A percentile compares a stretch with the other conserved stretches of the same genome.
Evolutionary conservation across 2,329 filamentous ascomycete genomes (phyloP).

Genomic region (Chaetoscypha palmicola): DNA sequence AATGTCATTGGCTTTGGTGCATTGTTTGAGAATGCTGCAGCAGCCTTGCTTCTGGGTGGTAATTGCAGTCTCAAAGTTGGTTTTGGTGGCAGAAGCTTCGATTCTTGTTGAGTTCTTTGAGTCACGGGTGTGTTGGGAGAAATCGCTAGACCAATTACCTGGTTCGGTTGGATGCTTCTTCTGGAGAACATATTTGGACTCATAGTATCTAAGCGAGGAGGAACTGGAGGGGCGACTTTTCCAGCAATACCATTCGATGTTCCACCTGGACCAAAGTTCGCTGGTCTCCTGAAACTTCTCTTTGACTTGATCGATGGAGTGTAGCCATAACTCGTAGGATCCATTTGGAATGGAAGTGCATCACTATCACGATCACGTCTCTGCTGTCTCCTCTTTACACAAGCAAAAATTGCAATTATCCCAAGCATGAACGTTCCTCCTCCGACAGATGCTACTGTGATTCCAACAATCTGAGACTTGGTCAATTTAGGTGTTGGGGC

Average conservation of each 20-base stretch:
- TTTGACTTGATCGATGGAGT: slow-evolving; percentile 16
- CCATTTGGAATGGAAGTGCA: slow-evolving; percentile 27
- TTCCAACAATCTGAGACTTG: slow-evolving; percentile 46
- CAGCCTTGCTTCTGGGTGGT: slow-evolving; percentile 16
- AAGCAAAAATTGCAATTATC: slow-evolving; percentile 35
- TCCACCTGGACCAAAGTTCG: slow-evolving; percentile 16
- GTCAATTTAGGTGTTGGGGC: slow-evolving; percentile 11
- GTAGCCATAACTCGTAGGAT: slow-evolving; percentile 22
- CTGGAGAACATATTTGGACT: slow-evolving; percentile 28
- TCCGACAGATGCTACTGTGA: slow-evolving; percentile 47
- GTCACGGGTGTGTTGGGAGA: slow-evolving; percentile 20
- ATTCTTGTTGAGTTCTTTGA: slow-evolving; percentile 13
- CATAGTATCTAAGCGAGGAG: slow-evolving; percentile 22
- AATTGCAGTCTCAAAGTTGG: slow-evolving; percentile 25
- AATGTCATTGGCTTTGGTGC: slow-evolving; percentile 5
- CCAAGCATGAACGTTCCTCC: slow-evolving; percentile 42
- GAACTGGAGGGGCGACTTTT: slow-evolving; percentile 19
- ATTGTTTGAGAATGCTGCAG: neutral
- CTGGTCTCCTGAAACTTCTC: slow-evolving; percentile 14
- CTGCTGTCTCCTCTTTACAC: slow-evolving; percentile 30
- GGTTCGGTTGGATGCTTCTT: slow-evolving; percentile 21
- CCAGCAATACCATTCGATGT: slow-evolving; percentile 21
- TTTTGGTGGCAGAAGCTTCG: slow-evolving; percentile 28
- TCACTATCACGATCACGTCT: slow-evolving; percentile 28
- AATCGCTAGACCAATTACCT: slow-evolving; percentile 29